Base-by-base conservation (phyloP, 2,329 filamentous ascomycete species). In the Clonostachys chloroleuca region DNA sequence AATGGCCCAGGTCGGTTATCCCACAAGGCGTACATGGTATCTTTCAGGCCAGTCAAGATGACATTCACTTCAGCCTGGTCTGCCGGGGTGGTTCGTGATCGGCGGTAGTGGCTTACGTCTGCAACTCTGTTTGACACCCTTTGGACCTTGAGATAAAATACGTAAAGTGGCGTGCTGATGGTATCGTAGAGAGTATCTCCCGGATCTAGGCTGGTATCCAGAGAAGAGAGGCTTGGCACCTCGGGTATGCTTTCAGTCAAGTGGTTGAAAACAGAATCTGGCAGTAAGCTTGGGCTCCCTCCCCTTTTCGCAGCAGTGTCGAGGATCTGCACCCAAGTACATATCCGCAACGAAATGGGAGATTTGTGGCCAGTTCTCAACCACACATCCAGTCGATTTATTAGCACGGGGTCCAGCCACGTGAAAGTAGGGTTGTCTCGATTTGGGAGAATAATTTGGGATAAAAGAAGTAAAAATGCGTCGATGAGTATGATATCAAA, bases 31-130 rank as follows among this genome's bases (percentile, higher is more conserved):
- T 47, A 46, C 6, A 57, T 46, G 6, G 35, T 43, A 12, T 44
- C n/a, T 18, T 52, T 49, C 24, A 57, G 49, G 24, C 41, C 12
- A n/a, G 47, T 18, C 12, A 52, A 46, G 9, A 41, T 45, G 20
- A 49, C n/a, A 8, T 40, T 45, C 3, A 57, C 56, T 20, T 57
- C 56, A 12, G 52, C 50, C 37, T 58, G 56, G 16, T 58, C 56
- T 7, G 20, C 41, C 5, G 49, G 49, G 5, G 50, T 55, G n/a
- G 47, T 55, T 14, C 55, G 53, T 13, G 56, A 55, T 17, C 55
- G 56, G 40, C 53, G 56, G 35, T 58, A 58, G 30, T 57, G 56
- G 9, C 54, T 57, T 12, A 55, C 24, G 5, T 49, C 39, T 7
- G 51, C 51, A 13, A 57, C 50, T n/a, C 54, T 41, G 8, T 47